Evolutionary conservation across 805 yeast genomes (phyloP), one percentile per base, ranked within the genome.

Genomic region (Starmerella etchellsii): DNA sequence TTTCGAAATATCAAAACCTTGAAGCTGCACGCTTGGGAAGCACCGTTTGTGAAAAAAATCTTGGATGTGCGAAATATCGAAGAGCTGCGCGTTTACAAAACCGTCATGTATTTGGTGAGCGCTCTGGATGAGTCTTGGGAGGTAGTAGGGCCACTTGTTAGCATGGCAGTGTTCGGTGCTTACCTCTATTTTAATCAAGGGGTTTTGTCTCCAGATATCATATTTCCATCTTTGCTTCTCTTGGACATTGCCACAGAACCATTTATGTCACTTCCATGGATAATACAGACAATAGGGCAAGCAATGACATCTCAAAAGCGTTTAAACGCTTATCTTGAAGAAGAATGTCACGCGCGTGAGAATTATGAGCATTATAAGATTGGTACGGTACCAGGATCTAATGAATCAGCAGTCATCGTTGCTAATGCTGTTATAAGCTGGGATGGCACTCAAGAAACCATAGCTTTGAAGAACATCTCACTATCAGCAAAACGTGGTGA

Each of bases 1-100:
- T 68, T 88, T 58, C 83, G 82, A 59, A 88, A 87, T 55, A 83
- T 91, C 59, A 88, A 85, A 64, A 69, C 78, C 54, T 78, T 84
- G 54, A 84, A 84, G 62, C 78, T 70, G 54, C 83, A 83, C 57
- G 79, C 88, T 0, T 84, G 94, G 94, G 95, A 84, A 60, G 64
- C 64, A 22, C 84, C 95, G 1, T 84, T 82, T 56, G 65, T 66
- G 34, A 60, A 65, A 4, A 64, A 67, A 34, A 69, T 84, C 34
- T 19, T 24, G 16, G 7, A 33, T 7, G 36, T 9, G 18, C 18
- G 88, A 94, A 2, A 58, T 74, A 31, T 8, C 6, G n/a, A 15
- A 8, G 36, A 33, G 26, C 28, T 33, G 28, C 26, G 10, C 9
- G 18, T 19, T 7, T 14, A 7, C n/a, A 7, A 13, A 8, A 6